Conservation (phyloP, 768 basidiomycete genomes). For the Lyophyllum atratum region DNA sequence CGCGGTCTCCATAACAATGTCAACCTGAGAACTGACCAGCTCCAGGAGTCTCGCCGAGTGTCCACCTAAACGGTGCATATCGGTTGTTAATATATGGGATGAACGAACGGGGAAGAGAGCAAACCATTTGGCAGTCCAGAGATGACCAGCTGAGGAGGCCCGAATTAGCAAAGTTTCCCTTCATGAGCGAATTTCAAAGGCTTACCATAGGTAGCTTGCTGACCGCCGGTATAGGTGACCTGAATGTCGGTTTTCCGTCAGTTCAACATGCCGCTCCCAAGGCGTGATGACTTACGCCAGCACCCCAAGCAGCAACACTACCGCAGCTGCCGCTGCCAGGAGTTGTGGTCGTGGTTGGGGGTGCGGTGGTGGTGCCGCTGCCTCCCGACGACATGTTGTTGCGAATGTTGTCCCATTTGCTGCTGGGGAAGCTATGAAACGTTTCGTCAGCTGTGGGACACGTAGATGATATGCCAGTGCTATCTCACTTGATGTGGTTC, state of each 20-base stretch:
- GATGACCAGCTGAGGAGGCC: constrained; percentile 39
- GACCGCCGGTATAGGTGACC: constrained; percentile 49
- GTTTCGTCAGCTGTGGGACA: not conserved
- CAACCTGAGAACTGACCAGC: constrained; percentile 40
- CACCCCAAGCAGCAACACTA: constrained; percentile 50
- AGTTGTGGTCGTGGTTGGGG: constrained; percentile 20
- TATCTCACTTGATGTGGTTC: constrained; percentile 62
- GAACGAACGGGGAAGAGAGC: not conserved
- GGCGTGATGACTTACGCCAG: constrained; percentile 30
- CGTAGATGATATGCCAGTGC: not conserved
- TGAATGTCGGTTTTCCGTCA: constrained; percentile 15
- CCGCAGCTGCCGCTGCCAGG: constrained; percentile 36
- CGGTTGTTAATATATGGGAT: not conserved
- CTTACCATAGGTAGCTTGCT: constrained; percentile 47
- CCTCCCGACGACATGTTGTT: constrained; percentile 50
- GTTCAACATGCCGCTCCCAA: not conserved
- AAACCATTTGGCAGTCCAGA: constrained; percentile 62
- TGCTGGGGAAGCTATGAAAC: constrained; percentile 55
- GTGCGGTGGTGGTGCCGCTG: constrained; percentile 22
- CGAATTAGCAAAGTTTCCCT: not conserved
- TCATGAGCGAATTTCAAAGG: not conserved
- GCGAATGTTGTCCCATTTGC: constrained; percentile 72
- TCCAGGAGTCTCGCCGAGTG: constrained; percentile 57
- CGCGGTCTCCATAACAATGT: not conserved
- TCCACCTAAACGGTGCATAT: constrained; percentile 40